Base-by-base conservation (phyloP, 1,139 yeast genomes). In the Pichia terricola region DNA sequence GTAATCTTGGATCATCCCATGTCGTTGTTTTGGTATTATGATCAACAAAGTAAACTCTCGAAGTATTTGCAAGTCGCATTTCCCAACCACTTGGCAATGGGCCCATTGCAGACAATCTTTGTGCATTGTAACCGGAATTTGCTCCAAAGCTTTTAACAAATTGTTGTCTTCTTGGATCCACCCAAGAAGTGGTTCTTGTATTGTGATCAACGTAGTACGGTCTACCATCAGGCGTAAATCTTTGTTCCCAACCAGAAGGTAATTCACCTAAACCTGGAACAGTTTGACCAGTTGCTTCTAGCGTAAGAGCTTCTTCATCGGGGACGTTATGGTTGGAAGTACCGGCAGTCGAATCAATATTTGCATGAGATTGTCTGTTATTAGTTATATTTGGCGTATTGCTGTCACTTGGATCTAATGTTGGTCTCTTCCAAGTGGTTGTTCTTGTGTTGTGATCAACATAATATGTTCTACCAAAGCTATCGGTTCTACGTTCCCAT, bases 11-110 rank as follows among this genome's bases (percentile, higher is more conserved):
- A 63, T 91, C 99, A 66, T 91, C 99, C 99, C 99, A 91, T 1
- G 99, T 91, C 2, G 99, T 91, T 0, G 98, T 91, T 68, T 91
- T 91, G 39, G 99, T 91, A 66, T 91, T 91, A 69, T 91, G 99
- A 66, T 91, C 99, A 52, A 91, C 99, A 65, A 91, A 91, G 65
- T 91, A 91, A 27, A 94, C 98, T 63, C 99, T 78, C 25, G 98
- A 96, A 2, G 98, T 91, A 65, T 89, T 91, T 40, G 99, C 94
- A 60, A 94, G 76, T 66, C 99, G 83, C 99, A 91, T 91, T 69
- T 91, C 99, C 99, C 99, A 91, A 44, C 99, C 99, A 43, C 91
- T 80, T 43, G 99, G 99, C 59, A 91, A 73, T 44, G 98, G 98
- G 9, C 98, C 98, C 63, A 91, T 74, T 64, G 94, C 97, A 42